Evolutionary conservation across 2,329 filamentous ascomycete genomes (phyloP).

Genomic region (Colletotrichum sp.): DNA sequence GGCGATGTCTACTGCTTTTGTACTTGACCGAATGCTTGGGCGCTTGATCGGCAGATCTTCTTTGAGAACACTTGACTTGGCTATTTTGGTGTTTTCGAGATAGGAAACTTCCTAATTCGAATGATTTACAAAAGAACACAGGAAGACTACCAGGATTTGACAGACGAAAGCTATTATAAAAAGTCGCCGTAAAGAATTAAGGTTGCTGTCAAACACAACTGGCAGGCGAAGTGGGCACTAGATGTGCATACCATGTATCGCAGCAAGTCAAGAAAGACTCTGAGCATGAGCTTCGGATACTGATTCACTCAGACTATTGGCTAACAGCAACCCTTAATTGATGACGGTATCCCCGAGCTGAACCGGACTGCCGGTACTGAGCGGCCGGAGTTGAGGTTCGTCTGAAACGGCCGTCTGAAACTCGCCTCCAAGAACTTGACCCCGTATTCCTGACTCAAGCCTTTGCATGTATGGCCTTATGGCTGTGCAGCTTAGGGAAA

Average conservation of each 20-base stretch:
- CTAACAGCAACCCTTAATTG: not conserved
- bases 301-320: not conserved
- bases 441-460: not conserved
- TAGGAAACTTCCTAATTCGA: not conserved
- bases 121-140: not conserved
- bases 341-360: not conserved
- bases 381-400: not conserved
- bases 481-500: not conserved
- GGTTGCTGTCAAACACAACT: not conserved
- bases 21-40: not conserved
- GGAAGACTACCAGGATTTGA: not conserved
- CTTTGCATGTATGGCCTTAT: not conserved
- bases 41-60: not conserved
- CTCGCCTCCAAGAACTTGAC: not conserved
- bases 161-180: not conserved
- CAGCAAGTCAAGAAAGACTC: not conserved
- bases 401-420: conserved; percentile 7
- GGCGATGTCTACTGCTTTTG: not conserved
- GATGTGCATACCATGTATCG: not conserved
- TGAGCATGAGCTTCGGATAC: not conserved
- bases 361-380: not conserved
- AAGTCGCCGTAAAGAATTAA: not conserved
- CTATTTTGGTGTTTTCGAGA: not conserved
- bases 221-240: not conserved
- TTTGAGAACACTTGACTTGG: not conserved